Evolutionary conservation across 139 green algal species (phyloP).

Genomic region (Pleodorina starrii): DNA sequence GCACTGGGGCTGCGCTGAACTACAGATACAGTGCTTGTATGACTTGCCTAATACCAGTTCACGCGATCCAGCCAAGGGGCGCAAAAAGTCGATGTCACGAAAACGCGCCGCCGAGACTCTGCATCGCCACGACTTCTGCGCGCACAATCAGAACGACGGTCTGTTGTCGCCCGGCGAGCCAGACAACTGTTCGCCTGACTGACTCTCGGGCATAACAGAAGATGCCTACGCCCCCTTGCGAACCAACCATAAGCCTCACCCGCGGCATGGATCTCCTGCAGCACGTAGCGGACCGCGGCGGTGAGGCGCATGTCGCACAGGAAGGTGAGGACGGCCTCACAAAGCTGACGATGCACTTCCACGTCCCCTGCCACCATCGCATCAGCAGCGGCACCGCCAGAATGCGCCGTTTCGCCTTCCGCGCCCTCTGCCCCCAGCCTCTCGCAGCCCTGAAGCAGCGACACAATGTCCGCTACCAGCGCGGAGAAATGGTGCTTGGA

Average conservation of each 20-base stretch:
- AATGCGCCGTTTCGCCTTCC: neutral
- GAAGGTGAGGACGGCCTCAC: slow-evolving; percentile 62
- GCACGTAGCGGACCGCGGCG: neutral
- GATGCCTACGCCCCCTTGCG: neutral
- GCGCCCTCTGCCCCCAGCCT: neutral
- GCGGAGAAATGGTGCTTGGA: neutral
- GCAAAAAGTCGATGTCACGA: too few species aligned
- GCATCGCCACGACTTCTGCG: too few species aligned
- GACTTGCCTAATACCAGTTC: too few species aligned
- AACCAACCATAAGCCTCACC: neutral
- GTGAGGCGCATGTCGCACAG: slow-evolving; percentile 62
- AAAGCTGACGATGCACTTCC: neutral
- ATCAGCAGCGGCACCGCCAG: neutral
- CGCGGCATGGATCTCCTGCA: neutral
- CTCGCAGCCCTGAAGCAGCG: slow-evolving; percentile 1
- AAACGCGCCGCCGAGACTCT: too few species aligned
- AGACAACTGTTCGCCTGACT: neutral
- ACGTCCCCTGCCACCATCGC: neutral
- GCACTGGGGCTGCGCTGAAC: too few species aligned
- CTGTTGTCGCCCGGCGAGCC: too few species aligned
- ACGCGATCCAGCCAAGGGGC: too few species aligned
- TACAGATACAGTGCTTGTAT: too few species aligned
- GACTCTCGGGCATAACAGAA: neutral
- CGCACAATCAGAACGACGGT: too few species aligned
- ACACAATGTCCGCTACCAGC: neutral